A percentile compares a stretch with the other conserved stretches of the same genome.
phyloP scores from a whole-genome alignment of 352 stramenopile genomes.

The Globisporangium sylvaticum region DNA sequence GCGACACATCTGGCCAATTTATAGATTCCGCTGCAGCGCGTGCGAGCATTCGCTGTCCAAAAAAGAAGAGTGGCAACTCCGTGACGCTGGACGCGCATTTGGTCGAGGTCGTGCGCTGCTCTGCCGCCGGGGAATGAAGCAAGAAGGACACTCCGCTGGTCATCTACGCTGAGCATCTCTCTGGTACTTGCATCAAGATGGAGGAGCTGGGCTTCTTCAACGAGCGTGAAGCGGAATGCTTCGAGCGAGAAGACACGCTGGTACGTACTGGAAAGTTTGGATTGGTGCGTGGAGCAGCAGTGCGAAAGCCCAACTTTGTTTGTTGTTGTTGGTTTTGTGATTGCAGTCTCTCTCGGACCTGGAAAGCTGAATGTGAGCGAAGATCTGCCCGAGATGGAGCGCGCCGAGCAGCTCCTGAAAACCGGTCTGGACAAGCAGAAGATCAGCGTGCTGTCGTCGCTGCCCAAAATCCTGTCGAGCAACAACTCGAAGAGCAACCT shows the following conservation, averaged over 20 bases:
- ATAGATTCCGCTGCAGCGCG: constrained; percentile 4
- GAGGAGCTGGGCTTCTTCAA: constrained; percentile 82
- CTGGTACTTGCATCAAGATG: constrained; percentile 33
- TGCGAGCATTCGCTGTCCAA: constrained; percentile 12
- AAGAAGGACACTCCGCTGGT: constrained; percentile 11
- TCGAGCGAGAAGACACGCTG: constrained; percentile 76
- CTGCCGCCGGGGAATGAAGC: constrained; percentile 37
- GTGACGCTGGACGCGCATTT: constrained; percentile 1
- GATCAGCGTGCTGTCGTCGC: constrained; percentile 62
- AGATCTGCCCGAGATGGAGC: constrained; percentile 79
- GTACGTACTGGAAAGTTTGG: constrained; percentile 23
- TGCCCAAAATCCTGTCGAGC: constrained; percentile 67
- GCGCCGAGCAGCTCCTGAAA: constrained; percentile 70
- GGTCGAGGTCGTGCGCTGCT: constrained; percentile 3
- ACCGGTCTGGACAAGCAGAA: constrained; percentile 79
- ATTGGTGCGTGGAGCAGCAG: no score
- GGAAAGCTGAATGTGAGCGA: constrained; percentile 82
- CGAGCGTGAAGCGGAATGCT: constrained; percentile 80
- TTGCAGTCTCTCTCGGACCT: constrained; percentile 71
- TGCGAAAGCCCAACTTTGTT: background rate
- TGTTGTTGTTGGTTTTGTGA: background rate
- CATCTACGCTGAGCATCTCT: constrained; percentile 14
- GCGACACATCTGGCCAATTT: background rate
- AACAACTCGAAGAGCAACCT: constrained; percentile 76
- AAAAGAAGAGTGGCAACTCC: constrained; percentile 12